Conservation (phyloP, 2,329 filamentous ascomycete species). For the Nemania sp. region DNA sequence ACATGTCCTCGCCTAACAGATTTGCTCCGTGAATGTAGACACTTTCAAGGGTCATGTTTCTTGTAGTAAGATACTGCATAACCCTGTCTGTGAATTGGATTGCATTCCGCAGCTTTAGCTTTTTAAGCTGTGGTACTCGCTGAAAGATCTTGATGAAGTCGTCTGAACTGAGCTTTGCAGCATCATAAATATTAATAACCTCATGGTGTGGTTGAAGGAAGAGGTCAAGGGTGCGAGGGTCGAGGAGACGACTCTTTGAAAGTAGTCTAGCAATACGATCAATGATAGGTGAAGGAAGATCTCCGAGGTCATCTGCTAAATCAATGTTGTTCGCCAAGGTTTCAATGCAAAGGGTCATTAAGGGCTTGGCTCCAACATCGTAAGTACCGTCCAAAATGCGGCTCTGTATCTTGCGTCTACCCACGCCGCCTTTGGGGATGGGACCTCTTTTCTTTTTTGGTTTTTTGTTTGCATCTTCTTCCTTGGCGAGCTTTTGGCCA, state of each 20-base stretch:
- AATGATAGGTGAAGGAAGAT: constrained; percentile 65
- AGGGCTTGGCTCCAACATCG: constrained; percentile 73
- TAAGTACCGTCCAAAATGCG: constrained; percentile 82
- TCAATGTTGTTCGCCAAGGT: constrained; percentile 72
- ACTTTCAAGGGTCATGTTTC: constrained; percentile 74
- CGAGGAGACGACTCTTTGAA: constrained; percentile 69
- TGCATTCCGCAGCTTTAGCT: constrained; percentile 83
- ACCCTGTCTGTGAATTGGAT: constrained; percentile 91
- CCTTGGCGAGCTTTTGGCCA: constrained; percentile 77
- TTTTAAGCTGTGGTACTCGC: constrained; percentile 74
- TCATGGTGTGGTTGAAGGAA: constrained; percentile 67
- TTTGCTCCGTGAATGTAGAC: constrained; percentile 88
- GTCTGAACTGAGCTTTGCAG: constrained; percentile 74
- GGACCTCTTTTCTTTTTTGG: constrained; percentile 66
- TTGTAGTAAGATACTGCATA: constrained; percentile 82
- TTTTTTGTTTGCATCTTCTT: constrained; percentile 69
- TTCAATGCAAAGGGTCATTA: constrained; percentile 74
- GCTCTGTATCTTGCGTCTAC: constrained; percentile 82
- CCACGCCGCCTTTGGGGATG: constrained; percentile 64
- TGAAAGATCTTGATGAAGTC: constrained; percentile 87
- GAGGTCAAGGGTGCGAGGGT: constrained; percentile 65
- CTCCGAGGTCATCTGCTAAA: constrained; percentile 71
- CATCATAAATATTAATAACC: constrained; percentile 68
- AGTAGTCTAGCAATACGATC: constrained; percentile 71
- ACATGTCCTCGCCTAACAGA: constrained; percentile 80